phyloP scores from a whole-genome alignment of 495 filamentous ascomycete genomes.

The Acidomyces sp. region DNA sequence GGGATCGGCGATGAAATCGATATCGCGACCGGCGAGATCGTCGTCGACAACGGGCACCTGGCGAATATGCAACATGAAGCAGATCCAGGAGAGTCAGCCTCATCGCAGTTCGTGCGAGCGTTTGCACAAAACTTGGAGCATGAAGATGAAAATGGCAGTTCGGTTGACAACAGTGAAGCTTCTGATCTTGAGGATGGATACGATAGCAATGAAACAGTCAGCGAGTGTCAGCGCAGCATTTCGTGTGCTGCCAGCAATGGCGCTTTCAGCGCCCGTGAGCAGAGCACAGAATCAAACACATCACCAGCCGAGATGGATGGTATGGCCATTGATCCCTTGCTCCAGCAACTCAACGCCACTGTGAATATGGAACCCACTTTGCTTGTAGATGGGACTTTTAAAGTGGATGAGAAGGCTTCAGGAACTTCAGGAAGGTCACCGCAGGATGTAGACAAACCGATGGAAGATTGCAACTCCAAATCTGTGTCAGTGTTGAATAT shows the following conservation, averaged over 20 bases:
- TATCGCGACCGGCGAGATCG: conserved; percentile 58
- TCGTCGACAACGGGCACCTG: conserved; percentile 81
- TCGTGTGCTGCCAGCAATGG: neutral
- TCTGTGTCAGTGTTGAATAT: neutral
- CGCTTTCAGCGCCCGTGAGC: too few relatives aligned
- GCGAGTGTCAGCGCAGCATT: neutral
- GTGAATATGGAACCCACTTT: neutral
- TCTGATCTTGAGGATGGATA: conserved; percentile 1
- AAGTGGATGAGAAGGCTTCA: neutral
- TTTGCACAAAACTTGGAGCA: conserved; percentile 14
- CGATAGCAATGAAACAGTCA: neutral
- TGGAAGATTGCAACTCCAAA: neutral
- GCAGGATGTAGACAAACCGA: neutral
- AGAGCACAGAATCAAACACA: too few relatives aligned
- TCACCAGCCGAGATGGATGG: neutral
- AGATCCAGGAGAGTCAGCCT: conserved; percentile 13
- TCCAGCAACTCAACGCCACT: neutral
- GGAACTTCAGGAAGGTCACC: neutral
- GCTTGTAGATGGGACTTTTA: neutral
- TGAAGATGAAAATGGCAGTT: conserved; percentile 5
- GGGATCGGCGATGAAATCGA: conserved; percentile 75
- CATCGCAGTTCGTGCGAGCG: conserved; percentile 17
- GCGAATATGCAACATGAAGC: conserved; percentile 19
- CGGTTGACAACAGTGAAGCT: neutral
- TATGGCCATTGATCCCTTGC: neutral